Conservation (phyloP, 2,329 filamentous ascomycete species). For the Zasmidium citrigriseum region DNA sequence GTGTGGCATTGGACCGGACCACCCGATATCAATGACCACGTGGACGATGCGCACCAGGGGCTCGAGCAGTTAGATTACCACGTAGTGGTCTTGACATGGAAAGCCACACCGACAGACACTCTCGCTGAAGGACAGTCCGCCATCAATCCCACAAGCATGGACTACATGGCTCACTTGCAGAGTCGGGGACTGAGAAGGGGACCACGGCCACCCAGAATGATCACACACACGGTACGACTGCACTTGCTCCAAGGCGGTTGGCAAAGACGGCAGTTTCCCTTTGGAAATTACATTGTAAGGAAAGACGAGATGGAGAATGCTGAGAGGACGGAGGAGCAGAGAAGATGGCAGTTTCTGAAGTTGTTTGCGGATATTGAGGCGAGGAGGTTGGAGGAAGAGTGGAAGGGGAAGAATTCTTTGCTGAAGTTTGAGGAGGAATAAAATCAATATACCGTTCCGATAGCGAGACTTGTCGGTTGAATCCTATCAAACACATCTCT, state of each 20-base stretch:
- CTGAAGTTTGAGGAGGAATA: constrained; percentile 13
- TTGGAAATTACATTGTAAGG: constrained; percentile 2
- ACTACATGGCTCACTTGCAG: background rate
- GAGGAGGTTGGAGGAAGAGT: constrained; percentile 6
- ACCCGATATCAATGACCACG: constrained; percentile 41
- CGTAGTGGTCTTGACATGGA: constrained; percentile 44
- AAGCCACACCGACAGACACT: background rate
- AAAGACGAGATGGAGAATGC: constrained; percentile 8
- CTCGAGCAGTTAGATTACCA: constrained; percentile 47
- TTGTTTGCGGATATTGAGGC: constrained; percentile 10
- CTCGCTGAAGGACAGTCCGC: background rate
- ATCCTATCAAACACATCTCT: background rate
- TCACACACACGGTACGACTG: background rate
- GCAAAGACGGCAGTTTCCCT: constrained; percentile 5
- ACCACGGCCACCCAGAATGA: constrained; percentile 3
- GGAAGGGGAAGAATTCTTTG: constrained; percentile 7
- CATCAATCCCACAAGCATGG: background rate
- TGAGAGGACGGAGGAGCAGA: constrained; percentile 3
- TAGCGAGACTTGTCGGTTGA: too few species aligned
- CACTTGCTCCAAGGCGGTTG: constrained; percentile 1
- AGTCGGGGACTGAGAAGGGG: background rate
- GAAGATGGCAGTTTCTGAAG: constrained; percentile 6
- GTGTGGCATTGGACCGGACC: constrained; percentile 48
- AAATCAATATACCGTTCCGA: background rate
- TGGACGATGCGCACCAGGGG: constrained; percentile 49